Evolutionary conservation across 208 protist species (phyloP).

Genomic region (Vickermania ingenoplastis): DNA sequence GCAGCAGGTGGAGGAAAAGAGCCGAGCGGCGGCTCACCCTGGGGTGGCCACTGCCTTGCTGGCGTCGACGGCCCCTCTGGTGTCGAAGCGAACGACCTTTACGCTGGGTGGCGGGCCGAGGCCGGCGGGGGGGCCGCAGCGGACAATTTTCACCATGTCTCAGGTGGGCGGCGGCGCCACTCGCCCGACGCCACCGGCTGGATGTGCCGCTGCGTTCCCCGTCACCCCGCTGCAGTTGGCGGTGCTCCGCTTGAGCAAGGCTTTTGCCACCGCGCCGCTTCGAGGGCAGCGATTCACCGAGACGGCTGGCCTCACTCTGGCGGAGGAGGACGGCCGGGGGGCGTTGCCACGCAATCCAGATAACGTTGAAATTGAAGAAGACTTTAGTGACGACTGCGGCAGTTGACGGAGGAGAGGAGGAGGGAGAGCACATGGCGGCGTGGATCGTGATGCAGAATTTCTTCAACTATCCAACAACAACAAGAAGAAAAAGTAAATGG

Average conservation of each 20-base stretch:
- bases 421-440: slow-evolving; percentile 1
- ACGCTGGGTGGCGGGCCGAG: neutral
- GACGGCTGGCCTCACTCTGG: neutral
- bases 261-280: neutral
- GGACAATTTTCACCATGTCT: neutral
- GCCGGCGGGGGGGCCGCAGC: neutral
- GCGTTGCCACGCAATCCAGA: neutral
- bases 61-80: neutral
- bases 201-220: neutral
- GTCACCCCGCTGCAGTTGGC: neutral
- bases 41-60: neutral
- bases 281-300: neutral
- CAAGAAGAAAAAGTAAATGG: too few relatives aligned
- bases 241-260: neutral
- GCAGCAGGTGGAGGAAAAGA: neutral
- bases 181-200: neutral
- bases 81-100: neutral
- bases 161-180: neutral
- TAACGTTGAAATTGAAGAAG: neutral
- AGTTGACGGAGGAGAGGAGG: neutral
- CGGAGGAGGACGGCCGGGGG: neutral
- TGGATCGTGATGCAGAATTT: too few relatives aligned
- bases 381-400: neutral
- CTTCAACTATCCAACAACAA: slow-evolving; percentile 3
- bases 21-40: neutral